Evolutionary conservation across 2,329 filamentous ascomycete genomes (phyloP), one percentile per base, ranked within the genome.

Genomic region (Penicillium glabrum): DNA sequence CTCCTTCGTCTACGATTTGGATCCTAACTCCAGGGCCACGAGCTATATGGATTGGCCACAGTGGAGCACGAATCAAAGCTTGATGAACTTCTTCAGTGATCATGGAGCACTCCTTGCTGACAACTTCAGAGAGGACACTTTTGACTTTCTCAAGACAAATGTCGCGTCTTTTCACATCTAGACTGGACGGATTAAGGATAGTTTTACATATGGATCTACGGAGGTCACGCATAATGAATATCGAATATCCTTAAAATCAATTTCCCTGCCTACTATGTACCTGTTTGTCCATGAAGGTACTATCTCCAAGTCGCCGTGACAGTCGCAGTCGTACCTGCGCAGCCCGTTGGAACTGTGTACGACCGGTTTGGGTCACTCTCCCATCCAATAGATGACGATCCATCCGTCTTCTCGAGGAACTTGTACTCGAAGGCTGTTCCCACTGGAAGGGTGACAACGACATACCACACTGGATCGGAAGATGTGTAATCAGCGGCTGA

Each of bases 1-100:
- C 65, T 86, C 84, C 50, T 93, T 93, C 67, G 66, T 92, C 7
- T 82, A 90, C 70, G 84, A 86, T 44, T 72, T 87, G 44, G 84
- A 93, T 68, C 90, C 90, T 1, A 93, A 93, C 65, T 72, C 78
- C 23, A 83, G 74, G 1, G 75, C 74, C 9, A 60, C 63, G 4
- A 77, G 58, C 61, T 76, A 62, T 64, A 75, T 65, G 67, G 69
- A 78, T 0, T 86, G 83, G 83, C 83, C 83, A 35, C 71, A 80
- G 63, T 88, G 83, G 82, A 77, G 71, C 14, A 66, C 75, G 3
- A 70, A 68, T 1, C 78, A 80, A 54, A 72, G 83, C 67, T 67
- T 91, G 57, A 69, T 84, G 65, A 72, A 82, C 29, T 79, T 85
- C 56, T 71, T 75, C 46, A 72, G 76, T 14, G 62, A 75, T 16